A percentile compares a stretch with the other conserved stretches of the same genome.
phyloP scores from a whole-genome alignment of 2,329 filamentous ascomycete species.

The Fusarium domesticum region DNA sequence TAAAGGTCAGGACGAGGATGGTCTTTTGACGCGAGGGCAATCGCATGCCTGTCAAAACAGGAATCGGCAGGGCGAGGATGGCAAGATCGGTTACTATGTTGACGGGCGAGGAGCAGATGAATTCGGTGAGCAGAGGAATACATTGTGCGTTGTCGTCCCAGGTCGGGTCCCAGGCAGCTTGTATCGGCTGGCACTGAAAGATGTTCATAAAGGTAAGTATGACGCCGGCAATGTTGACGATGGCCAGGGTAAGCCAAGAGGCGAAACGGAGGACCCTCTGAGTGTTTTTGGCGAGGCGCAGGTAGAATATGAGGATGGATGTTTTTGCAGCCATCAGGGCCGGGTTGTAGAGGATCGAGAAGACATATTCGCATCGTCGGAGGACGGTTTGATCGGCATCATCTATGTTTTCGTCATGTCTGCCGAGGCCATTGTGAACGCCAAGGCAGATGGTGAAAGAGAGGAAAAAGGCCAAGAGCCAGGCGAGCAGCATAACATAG shows the following conservation, averaged over 20 bases:
- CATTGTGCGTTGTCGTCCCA: constrained; percentile 40
- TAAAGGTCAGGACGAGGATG: constrained; percentile 82
- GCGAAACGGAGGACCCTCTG: constrained; percentile 73
- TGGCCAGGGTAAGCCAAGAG: constrained; percentile 73
- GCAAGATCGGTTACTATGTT: constrained; percentile 91
- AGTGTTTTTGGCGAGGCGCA: constrained; percentile 74
- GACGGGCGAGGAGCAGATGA: constrained; percentile 75
- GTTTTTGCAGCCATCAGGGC: constrained; percentile 89
- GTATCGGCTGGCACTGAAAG: constrained; percentile 76
- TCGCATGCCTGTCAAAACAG: constrained; percentile 81
- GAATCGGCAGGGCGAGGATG: constrained; percentile 83
- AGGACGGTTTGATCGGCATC: constrained; percentile 48
- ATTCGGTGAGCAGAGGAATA: constrained; percentile 59
- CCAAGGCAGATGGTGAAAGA: constrained; percentile 65
- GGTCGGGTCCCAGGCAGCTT: constrained; percentile 60
- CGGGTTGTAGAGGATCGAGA: constrained; percentile 72
- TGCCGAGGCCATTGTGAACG: constrained; percentile 63
- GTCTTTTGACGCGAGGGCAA: constrained; percentile 82
- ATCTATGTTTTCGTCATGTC: constrained; percentile 60
- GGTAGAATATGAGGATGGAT: constrained; percentile 88
- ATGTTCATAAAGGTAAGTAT: constrained; percentile 83
- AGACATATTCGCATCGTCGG: constrained; percentile 60
- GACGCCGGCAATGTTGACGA: constrained; percentile 75
- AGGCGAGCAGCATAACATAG: constrained; percentile 75
- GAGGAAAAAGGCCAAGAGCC: constrained; percentile 67